These are phyloP conservation scores for Limnomonas spitsbergensis DNA, from an alignment of 139 green algal genomes.

Conservation along the genomic window DNA sequence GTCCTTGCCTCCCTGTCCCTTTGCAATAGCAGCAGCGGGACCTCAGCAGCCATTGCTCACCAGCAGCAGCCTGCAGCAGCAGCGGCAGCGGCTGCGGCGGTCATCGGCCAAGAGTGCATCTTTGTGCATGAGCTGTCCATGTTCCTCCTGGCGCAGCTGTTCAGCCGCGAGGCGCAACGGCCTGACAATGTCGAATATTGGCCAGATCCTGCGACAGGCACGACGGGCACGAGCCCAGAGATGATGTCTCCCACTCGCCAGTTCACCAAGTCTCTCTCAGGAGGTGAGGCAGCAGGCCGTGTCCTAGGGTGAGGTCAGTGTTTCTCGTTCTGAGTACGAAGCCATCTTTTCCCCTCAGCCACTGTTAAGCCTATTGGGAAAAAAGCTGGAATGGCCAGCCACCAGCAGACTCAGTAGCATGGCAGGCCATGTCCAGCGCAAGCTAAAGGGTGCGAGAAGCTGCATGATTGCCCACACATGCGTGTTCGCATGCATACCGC, in stretches of 20 bases:
- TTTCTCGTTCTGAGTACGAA: no score
- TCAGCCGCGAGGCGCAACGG: slow-evolving; percentile 55
- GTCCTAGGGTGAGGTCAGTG: no score
- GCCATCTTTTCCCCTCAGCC: no score
- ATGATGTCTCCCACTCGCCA: slow-evolving; percentile 31
- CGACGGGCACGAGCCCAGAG: slow-evolving; percentile 9
- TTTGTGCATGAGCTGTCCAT: slow-evolving; percentile 64
- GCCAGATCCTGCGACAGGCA: slow-evolving; percentile 42
- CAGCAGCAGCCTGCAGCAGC: neutral
- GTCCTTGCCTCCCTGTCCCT: slow-evolving; percentile 26
- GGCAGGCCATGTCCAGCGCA: no score
- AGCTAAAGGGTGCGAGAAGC: no score
- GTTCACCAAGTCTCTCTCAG: slow-evolving; percentile 17
- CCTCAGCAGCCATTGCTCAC: no score
- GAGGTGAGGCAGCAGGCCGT: slow-evolving; percentile 9
- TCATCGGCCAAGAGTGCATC: slow-evolving; percentile 22
- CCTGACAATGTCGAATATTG: slow-evolving; percentile 70
- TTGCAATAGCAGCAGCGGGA: no score
- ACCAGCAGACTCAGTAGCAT: no score
- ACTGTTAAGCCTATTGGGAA: no score
- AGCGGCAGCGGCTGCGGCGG: neutral
- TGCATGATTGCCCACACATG: no score
- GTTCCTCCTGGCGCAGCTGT: slow-evolving; percentile 70
- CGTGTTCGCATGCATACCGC: no score
- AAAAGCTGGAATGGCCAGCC: no score